These are phyloP conservation scores for Salmacisia buchloeana DNA, from an alignment of 1,284 basidiomycete species.

Conservation along the genomic window DNA sequence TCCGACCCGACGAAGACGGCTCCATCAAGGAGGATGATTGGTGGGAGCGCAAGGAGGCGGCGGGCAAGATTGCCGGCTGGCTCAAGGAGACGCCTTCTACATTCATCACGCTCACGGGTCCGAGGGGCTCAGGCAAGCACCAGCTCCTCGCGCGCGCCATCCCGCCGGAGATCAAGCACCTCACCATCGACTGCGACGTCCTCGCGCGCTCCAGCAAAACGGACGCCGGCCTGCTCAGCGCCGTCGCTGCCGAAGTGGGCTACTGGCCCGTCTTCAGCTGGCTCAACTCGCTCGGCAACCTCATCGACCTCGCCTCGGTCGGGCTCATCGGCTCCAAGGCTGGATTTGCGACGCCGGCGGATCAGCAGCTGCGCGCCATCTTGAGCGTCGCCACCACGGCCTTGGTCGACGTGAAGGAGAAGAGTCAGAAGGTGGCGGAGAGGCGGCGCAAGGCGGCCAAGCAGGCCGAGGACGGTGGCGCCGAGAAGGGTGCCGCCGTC, in stretches of 20 bases:
- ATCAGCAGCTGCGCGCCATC: conserved; percentile 75
- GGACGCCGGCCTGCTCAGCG: conserved; percentile 66
- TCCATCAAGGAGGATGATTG: conserved; percentile 57
- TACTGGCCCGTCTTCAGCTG: conserved; percentile 64
- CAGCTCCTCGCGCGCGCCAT: conserved; percentile 62
- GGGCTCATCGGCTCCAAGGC: conserved; percentile 95
- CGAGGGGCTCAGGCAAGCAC: conserved; percentile 83
- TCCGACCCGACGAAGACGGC: conserved; percentile 13
- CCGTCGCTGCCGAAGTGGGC: conserved; percentile 74
- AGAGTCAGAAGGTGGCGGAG: conserved; percentile 32
- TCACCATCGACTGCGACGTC: conserved; percentile 69
- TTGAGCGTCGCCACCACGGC: conserved; percentile 72
- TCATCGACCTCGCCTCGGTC: conserved; percentile 86
- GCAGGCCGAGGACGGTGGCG: neutral
- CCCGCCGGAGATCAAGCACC: conserved; percentile 47
- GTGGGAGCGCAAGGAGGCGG: conserved; percentile 76
- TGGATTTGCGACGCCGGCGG: conserved; percentile 75
- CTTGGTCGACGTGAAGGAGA: conserved; percentile 61
- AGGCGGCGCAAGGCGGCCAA: conserved; percentile 10
- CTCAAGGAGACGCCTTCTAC: conserved; percentile 69
- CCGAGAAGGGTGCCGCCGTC: neutral
- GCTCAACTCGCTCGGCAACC: conserved; percentile 72
- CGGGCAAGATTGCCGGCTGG: conserved; percentile 64
- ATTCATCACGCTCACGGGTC: conserved; percentile 73
- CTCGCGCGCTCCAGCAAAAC: conserved; percentile 63